These are phyloP conservation scores for Sorghum bicolor DNA, from an alignment of 176 grass and related monocot species.

Conservation along the genomic window Sorghum_bicolor_NCBIv3 NC_012877.2:1098001-1098500, in stretches of 20 bases:
- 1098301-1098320: conserved; percentile 34
- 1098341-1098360: conserved; percentile 9
- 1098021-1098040: neutral
- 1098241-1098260: conserved; percentile 77
- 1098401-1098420: conserved; percentile 40
- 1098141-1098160: conserved; percentile 60
- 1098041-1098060: neutral
- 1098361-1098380: conserved; percentile 20
- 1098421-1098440: conserved; percentile 38
- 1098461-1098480: neutral
- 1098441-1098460: conserved; percentile 1
- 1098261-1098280: conserved; percentile 69
- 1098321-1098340: neutral
- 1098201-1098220: conserved; percentile 48
- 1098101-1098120: conserved; percentile 59
- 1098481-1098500: no score
- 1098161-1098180: conserved; percentile 72
- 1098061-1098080: neutral
- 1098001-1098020: no score
- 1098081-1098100: neutral
- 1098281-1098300: conserved; percentile 59
- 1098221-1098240: conserved; percentile 51
- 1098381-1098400: conserved; percentile 45
- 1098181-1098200: conserved; percentile 71
- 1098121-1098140: conserved; percentile 70